Evolutionary conservation across 2,329 filamentous ascomycete genomes (phyloP).

Genomic region (Apiospora malaysiana): DNA sequence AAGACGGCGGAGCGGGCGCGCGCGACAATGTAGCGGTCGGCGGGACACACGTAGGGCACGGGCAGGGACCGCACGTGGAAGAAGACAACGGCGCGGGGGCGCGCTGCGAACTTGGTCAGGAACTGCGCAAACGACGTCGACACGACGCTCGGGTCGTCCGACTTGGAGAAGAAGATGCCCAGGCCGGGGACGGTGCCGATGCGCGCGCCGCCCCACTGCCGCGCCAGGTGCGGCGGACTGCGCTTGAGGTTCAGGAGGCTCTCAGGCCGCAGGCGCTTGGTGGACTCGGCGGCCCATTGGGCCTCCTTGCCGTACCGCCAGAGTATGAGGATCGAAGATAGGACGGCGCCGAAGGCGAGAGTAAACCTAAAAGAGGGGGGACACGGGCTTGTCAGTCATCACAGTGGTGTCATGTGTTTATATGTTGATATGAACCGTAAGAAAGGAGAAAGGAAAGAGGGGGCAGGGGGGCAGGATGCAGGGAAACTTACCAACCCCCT

Average conservation of each 20-base stretch:
- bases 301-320: conserved; percentile 81
- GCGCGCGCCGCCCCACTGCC: conserved; percentile 43
- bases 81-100: conserved; percentile 70
- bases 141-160: conserved; percentile 56
- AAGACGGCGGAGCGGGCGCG: not conserved
- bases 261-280: conserved; percentile 53
- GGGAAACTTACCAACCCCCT: conserved; percentile 56
- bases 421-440: no score
- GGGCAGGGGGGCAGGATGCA: not conserved
- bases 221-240: not conserved
- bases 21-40: conserved; percentile 51
- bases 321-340: conserved; percentile 68
- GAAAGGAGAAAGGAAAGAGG: not conserved
- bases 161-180: conserved; percentile 79
- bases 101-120: conserved; percentile 68
- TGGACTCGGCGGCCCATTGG: conserved; percentile 71
- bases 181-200: conserved; percentile 56
- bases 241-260: conserved; percentile 3
- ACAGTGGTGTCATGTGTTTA: not conserved
- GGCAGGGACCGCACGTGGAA: conserved; percentile 70
- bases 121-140: conserved; percentile 73
- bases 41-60: conserved; percentile 55
- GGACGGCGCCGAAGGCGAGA: conserved; percentile 62
- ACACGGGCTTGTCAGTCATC: not conserved
- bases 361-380: conserved; percentile 62